phyloP scores from a whole-genome alignment of 345 rosid species.

The Murraya paniculata region DNA sequence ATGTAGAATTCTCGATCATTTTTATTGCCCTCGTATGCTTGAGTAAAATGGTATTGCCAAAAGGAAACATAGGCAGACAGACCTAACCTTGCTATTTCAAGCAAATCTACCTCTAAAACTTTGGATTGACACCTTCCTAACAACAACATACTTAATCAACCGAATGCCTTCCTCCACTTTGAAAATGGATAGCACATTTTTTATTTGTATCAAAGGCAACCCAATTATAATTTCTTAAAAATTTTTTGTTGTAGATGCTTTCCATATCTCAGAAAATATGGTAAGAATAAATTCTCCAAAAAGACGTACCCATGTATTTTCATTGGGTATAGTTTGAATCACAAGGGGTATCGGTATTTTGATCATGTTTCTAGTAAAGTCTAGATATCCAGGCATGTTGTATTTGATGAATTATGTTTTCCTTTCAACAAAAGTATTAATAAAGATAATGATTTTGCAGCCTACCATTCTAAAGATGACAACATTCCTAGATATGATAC shows the following conservation, averaged over 20 bases:
- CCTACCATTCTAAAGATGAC: not conserved
- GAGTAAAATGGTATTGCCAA: too few relatives aligned
- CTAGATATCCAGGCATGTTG: not conserved
- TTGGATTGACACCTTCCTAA: conserved; percentile 1
- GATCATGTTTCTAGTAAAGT: not conserved
- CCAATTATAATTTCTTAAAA: not conserved
- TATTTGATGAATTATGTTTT: not conserved
- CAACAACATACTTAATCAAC: too few relatives aligned
- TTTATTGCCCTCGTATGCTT: too few relatives aligned
- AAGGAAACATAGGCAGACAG: too few relatives aligned
- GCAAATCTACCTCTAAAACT: not conserved
- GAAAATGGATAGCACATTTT: not conserved
- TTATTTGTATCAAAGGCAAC: not conserved
- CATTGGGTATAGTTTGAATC: not conserved
- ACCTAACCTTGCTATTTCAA: not conserved
- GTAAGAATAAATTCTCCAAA: not conserved
- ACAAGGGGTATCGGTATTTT: not conserved
- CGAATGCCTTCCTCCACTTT: not conserved
- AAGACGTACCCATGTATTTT: not conserved
- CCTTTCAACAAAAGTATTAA: not conserved
- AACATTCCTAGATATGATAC: not conserved
- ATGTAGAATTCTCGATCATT: too few relatives aligned
- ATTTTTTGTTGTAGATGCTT: not conserved
- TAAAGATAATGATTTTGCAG: not conserved
- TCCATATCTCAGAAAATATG: not conserved